phyloP scores from a whole-genome alignment of 805 yeast species.

The Lachancea mirantina region DNA sequence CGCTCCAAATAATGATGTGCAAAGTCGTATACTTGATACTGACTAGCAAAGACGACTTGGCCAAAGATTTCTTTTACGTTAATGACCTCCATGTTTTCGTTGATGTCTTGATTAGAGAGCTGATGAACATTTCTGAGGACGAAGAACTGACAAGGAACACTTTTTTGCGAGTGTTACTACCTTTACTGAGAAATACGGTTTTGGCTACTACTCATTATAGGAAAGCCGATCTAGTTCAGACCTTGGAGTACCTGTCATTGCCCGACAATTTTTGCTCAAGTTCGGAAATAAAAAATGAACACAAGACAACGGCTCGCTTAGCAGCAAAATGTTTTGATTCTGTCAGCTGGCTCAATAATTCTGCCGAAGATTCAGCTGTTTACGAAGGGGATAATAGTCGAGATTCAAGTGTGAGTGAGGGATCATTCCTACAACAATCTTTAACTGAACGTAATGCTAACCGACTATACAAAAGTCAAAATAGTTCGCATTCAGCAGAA shows the following conservation, averaged over 20 bases:
- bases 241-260: constrained; percentile 41
- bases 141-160: constrained; percentile 57
- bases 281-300: constrained; percentile 19
- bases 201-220: constrained; percentile 52
- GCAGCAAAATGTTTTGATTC: constrained; percentile 33
- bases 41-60: constrained; percentile 44
- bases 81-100: constrained; percentile 80
- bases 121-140: constrained; percentile 57
- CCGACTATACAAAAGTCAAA: constrained; percentile 11
- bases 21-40: constrained; percentile 71
- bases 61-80: constrained; percentile 64
- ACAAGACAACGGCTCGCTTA: constrained; percentile 35
- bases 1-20: constrained; percentile 69
- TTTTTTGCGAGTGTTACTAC: constrained; percentile 66
- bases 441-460: too few species aligned
- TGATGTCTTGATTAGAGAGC: constrained; percentile 75
- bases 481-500: constrained; percentile 28
- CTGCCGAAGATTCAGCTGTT: neutral
- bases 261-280: constrained; percentile 23
- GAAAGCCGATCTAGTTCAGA: constrained; percentile 41
- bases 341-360: constrained; percentile 35
- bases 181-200: constrained; percentile 61
- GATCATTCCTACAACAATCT: constrained; percentile 3
- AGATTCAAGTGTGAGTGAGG: constrained; percentile 19
- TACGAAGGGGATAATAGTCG: constrained; percentile 15